Percentiles rank a stretch among this genome's conserved stretches.
These are phyloP conservation scores for Parasarocladium wereldwijsianum DNA, from an alignment of 2,329 filamentous ascomycete species.

Conservation along the genomic window DNA sequence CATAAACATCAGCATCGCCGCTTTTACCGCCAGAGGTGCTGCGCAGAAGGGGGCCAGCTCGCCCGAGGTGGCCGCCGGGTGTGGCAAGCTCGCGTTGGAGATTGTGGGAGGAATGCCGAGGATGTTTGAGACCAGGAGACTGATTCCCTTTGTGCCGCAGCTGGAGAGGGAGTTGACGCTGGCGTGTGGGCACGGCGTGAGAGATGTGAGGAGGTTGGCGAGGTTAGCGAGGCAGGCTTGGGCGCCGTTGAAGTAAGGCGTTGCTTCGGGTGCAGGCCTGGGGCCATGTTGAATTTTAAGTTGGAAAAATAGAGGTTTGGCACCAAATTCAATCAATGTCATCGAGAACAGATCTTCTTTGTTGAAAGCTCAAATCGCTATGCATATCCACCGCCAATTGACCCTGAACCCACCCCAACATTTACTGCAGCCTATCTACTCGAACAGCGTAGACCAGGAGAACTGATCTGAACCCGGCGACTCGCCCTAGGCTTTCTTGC, in stretches of 20 bases:
- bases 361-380: too few relatives aligned
- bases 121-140: conserved; percentile 30
- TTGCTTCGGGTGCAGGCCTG: not conserved
- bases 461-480: too few relatives aligned
- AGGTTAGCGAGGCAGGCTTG: conserved; percentile 33
- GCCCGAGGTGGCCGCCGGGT: conserved; percentile 17
- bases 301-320: too few relatives aligned
- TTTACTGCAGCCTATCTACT: too few relatives aligned
- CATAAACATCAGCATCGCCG: conserved; percentile 27
- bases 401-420: too few relatives aligned
- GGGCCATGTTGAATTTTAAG: too few relatives aligned
- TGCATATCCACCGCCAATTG: too few relatives aligned
- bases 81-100: conserved; percentile 30
- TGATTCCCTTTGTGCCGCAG: conserved; percentile 27
- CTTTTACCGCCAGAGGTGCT: conserved; percentile 17
- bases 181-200: conserved; percentile 37
- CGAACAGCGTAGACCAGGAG: too few relatives aligned
- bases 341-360: too few relatives aligned
- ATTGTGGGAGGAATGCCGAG: conserved; percentile 32
- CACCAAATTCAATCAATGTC: too few relatives aligned
- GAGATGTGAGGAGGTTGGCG: conserved; percentile 36
- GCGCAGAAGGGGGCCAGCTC: conserved; percentile 4
- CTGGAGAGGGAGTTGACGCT: conserved; percentile 31
- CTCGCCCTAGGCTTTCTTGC: conserved; percentile 5
- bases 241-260: conserved; percentile 21